phyloP scores from a whole-genome alignment of 257 asterid species.

The Solanum lycopersicoides region DNA sequence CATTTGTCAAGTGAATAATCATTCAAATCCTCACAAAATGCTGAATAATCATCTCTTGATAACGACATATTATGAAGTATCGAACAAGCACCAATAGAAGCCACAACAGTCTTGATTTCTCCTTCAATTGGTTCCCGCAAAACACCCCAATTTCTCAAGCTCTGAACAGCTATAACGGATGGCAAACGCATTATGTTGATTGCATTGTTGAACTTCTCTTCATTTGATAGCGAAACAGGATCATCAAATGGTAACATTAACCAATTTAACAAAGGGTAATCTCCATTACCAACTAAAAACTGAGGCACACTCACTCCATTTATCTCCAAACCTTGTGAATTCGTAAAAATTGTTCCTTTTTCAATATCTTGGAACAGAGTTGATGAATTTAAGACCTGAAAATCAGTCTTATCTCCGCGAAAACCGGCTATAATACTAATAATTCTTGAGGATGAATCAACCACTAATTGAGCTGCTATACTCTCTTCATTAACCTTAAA shows the following conservation, averaged over 20 bases:
- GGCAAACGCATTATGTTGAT: slow-evolving; percentile 17
- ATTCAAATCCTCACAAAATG: slow-evolving; percentile 40
- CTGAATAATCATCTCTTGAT: slow-evolving; percentile 68
- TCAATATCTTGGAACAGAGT: slow-evolving; percentile 40
- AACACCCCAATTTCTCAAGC: slow-evolving; percentile 77
- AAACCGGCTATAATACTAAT: slow-evolving; percentile 67
- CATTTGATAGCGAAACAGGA: slow-evolving; percentile 30
- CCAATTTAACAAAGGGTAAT: slow-evolving; percentile 64
- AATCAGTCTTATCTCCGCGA: slow-evolving; percentile 35
- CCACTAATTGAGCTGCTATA: slow-evolving; percentile 65
- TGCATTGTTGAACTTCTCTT: slow-evolving; percentile 47
- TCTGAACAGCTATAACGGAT: slow-evolving; percentile 27
- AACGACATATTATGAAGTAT: slow-evolving; percentile 82
- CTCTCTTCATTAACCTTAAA: slow-evolving; percentile 24
- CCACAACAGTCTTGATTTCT: slow-evolving; percentile 52
- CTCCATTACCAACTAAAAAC: slow-evolving; percentile 44
- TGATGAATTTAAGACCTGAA: slow-evolving; percentile 35
- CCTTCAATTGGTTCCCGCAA: slow-evolving; percentile 28
- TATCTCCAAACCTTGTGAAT: slow-evolving; percentile 7
- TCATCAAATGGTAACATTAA: slow-evolving; percentile 40
- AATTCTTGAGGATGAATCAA: slow-evolving; percentile 64
- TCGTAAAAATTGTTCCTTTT: slow-evolving; percentile 34
- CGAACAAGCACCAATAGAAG: slow-evolving; percentile 70
- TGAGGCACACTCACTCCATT: slow-evolving; percentile 37
- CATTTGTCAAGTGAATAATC: neutral